Evolutionary conservation across 1,284 basidiomycete genomes (phyloP).

Genomic region (Malassezia dermatis): DNA sequence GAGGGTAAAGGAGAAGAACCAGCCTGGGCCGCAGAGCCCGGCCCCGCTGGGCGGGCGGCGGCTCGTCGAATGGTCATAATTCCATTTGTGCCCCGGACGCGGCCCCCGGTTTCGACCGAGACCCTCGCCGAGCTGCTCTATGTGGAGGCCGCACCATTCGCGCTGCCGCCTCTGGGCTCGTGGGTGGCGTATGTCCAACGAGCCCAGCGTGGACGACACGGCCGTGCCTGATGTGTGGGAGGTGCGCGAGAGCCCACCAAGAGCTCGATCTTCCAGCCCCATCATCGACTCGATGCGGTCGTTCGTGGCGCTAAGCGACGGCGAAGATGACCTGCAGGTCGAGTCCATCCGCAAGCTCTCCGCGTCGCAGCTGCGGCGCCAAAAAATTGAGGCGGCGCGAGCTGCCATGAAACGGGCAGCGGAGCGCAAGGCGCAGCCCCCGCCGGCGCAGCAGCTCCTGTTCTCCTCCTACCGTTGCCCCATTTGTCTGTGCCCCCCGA

Average conservation of each 20-base stretch:
- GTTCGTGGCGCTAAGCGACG: background rate
- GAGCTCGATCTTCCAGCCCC: background rate
- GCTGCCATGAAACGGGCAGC: conserved; percentile 8
- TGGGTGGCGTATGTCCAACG: background rate
- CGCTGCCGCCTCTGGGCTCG: background rate
- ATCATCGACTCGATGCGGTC: background rate
- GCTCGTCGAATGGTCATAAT: background rate
- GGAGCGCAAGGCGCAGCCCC: background rate
- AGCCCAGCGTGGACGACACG: background rate
- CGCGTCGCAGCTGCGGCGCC: conserved; percentile 1
- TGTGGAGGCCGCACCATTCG: background rate
- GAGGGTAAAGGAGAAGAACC: conserved; percentile 11
- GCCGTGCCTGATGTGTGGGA: background rate
- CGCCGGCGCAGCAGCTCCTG: conserved; percentile 17
- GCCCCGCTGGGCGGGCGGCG: conserved; percentile 9
- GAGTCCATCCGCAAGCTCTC: background rate
- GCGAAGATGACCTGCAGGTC: background rate
- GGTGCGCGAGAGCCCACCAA: background rate
- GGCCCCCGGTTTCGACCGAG: conserved; percentile 18
- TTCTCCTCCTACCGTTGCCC: conserved; percentile 34
- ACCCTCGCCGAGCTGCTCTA: background rate
- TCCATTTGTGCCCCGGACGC: conserved; percentile 3
- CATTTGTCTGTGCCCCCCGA: conserved; percentile 38
- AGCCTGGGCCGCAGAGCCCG: background rate
- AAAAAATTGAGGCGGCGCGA: conserved; percentile 8